Conservation (phyloP, 1,284 basidiomycete genomes). For the Waitea zeae region DNA sequence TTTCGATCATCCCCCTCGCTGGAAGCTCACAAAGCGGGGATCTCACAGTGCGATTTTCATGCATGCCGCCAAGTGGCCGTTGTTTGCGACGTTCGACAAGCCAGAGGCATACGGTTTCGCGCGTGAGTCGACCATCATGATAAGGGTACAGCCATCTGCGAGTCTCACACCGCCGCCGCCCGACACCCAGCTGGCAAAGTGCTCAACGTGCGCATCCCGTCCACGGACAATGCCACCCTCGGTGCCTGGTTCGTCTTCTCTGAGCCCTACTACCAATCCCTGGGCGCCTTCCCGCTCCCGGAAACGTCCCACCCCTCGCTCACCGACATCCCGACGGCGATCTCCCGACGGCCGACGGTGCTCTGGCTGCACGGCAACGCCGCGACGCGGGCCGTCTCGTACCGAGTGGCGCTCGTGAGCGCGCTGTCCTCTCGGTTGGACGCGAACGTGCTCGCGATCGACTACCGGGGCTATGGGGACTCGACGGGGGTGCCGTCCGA, state of each 20-base stretch:
- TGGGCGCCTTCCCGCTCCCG: slow-evolving; percentile 15
- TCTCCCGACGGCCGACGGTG: slow-evolving; percentile 52
- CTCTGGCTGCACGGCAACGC: slow-evolving; percentile 89
- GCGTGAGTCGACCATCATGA: slow-evolving; percentile 32
- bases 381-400: slow-evolving; percentile 50
- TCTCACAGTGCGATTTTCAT: slow-evolving; percentile 40
- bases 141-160: no score
- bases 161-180: no score
- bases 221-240: slow-evolving; percentile 60
- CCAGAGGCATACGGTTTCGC: slow-evolving; percentile 73
- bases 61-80: slow-evolving; percentile 49
- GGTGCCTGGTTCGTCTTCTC: slow-evolving; percentile 87
- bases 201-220: slow-evolving; percentile 51
- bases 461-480: slow-evolving; percentile 90
- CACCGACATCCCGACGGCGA: slow-evolving; percentile 23
- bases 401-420: slow-evolving; percentile 47
- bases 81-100: slow-evolving; percentile 39
- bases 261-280: slow-evolving; percentile 40
- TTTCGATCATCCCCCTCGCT: no score
- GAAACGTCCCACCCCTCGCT: slow-evolving; percentile 15
- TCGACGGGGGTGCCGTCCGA: slow-evolving; percentile 68
- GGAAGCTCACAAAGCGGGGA: slow-evolving; percentile 3
- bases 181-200: slow-evolving; percentile 53
- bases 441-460: slow-evolving; percentile 70
- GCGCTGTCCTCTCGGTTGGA: slow-evolving; percentile 43